Base-by-base conservation (phyloP, 208 protist genomes). In the Crithidia mellificae region DNA sequence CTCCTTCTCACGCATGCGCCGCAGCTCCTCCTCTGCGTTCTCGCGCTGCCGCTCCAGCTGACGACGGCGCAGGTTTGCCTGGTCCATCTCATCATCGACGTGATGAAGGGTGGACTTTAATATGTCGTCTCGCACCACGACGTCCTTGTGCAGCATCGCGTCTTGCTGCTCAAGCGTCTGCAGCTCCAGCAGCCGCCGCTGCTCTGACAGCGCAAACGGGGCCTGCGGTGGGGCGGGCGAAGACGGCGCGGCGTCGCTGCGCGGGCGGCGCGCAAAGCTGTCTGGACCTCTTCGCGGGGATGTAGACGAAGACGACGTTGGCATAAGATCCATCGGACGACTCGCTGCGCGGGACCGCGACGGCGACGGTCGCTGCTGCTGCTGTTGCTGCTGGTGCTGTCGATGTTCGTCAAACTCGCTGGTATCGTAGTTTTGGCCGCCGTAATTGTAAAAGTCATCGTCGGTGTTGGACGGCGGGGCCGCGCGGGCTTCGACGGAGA, bases 161-260 rank as follows among this genome's bases (percentile, higher is more conserved):
- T 88, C 71, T 32, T 89, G 83, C 64, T 88, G 74, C 32, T 79
- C 72, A 2, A 92, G 71, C 15, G 86, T 92, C 67, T 92, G 78
- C 38, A 85, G 69, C 78, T 92, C 86, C 41, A 88, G 62, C 53
- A 78, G 62, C 6, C 74, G 82, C 2, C 79, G 65, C 38, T 75
- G 76, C 25, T 68, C 74, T 0, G 81, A 86, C 52, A 77, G 39
- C 39, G 74, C 52, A 11, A 67, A 78, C 17, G 53, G 27, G 5
- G 41, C n/a, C 34, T 38, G 34, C 5, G 34, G 34, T 12, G 34
- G 34, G 11, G 34, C 11, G 34, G 34, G 34, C 5, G 34, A 11
- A 38, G 1, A 20, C 2, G 20, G 24, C 5, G 49, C 24, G 17
- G 43, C 53, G 30, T 24, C 47, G 54, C 24, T 32, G 9, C 27